Conservation (phyloP, 345 rosid species). For the Gynandropsis gynandra region DNA sequence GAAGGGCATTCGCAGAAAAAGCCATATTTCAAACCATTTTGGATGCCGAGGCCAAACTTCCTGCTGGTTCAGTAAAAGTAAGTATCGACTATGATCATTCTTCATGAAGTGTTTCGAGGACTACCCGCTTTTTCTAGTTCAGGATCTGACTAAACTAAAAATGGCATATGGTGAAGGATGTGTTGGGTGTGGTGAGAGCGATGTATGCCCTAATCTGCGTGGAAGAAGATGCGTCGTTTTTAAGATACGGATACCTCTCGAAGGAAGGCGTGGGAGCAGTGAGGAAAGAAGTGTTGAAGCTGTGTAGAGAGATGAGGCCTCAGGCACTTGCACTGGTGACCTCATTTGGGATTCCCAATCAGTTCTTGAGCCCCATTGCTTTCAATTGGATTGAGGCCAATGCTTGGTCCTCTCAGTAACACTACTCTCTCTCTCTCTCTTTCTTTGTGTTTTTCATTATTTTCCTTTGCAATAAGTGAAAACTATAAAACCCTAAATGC, state of each 20-base stretch:
- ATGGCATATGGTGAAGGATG: constrained; percentile 37
- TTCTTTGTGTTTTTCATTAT: too few species aligned
- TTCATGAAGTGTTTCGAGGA: not conserved
- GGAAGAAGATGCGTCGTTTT: constrained; percentile 76
- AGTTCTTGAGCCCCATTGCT: constrained; percentile 78
- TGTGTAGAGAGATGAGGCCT: constrained; percentile 72
- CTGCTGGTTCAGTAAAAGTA: constrained; percentile 64
- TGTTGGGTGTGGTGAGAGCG: constrained; percentile 52
- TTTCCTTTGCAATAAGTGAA: too few species aligned
- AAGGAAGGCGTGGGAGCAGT: constrained; percentile 46
- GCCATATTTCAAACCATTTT: constrained; percentile 50
- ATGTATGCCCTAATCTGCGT: constrained; percentile 55
- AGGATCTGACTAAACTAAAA: too few species aligned
- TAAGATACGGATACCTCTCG: constrained; percentile 64
- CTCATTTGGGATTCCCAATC: constrained; percentile 74
- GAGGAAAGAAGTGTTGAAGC: constrained; percentile 57
- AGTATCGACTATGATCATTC: not conserved
- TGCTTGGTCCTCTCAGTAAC: constrained; percentile 50
- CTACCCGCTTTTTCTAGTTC: constrained; percentile 3
- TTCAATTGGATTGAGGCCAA: constrained; percentile 84
- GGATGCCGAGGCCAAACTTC: constrained; percentile 46
- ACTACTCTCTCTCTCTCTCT: not conserved
- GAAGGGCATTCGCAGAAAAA: constrained; percentile 82
- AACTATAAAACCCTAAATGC: too few species aligned
- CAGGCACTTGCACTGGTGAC: constrained; percentile 70